Conservation (phyloP, 768 basidiomycete genomes). For the Floccularia luteovirens region DNA sequence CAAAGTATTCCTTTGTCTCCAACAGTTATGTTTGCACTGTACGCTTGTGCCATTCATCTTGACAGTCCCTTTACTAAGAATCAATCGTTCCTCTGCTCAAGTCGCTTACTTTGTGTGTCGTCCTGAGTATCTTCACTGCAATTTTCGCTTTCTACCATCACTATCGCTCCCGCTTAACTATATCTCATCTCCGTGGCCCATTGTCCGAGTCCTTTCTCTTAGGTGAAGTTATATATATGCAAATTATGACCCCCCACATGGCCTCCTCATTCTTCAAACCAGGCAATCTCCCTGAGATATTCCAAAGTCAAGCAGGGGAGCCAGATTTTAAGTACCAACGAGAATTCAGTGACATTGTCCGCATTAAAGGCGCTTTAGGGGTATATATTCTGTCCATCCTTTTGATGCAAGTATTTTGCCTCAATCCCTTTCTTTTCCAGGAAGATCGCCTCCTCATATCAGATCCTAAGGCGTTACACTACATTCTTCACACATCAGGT, state of each 20-base stretch:
- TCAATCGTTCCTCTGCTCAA: background rate
- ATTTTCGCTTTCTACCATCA: constrained; percentile 24
- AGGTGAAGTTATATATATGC: constrained; percentile 18
- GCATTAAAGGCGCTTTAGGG: constrained; percentile 42
- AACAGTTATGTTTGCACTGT: background rate
- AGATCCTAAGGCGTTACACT: constrained; percentile 51
- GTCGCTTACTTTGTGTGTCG: background rate
- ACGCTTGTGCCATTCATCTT: background rate
- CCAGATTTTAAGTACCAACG: constrained; percentile 47
- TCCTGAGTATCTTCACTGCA: background rate
- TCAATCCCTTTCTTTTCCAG: constrained; percentile 16
- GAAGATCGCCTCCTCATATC: constrained; percentile 44
- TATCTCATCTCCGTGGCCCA: constrained; percentile 40
- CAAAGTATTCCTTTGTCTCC: background rate
- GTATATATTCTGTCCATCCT: constrained; percentile 17
- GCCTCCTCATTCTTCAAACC: background rate
- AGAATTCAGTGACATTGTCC: constrained; percentile 40
- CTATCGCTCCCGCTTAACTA: constrained; percentile 26
- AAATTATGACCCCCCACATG: background rate
- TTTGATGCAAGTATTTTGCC: background rate
- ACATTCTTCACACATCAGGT: constrained; percentile 46
- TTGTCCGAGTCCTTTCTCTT: constrained; percentile 38
- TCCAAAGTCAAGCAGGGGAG: constrained; percentile 41
- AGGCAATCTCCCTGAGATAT: constrained; percentile 44
- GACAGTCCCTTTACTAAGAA: background rate